A percentile compares a stretch with the other conserved stretches of the same genome.
phyloP scores from a whole-genome alignment of 176 grass and related monocot species.

The Panicum miliaceum region DNA sequence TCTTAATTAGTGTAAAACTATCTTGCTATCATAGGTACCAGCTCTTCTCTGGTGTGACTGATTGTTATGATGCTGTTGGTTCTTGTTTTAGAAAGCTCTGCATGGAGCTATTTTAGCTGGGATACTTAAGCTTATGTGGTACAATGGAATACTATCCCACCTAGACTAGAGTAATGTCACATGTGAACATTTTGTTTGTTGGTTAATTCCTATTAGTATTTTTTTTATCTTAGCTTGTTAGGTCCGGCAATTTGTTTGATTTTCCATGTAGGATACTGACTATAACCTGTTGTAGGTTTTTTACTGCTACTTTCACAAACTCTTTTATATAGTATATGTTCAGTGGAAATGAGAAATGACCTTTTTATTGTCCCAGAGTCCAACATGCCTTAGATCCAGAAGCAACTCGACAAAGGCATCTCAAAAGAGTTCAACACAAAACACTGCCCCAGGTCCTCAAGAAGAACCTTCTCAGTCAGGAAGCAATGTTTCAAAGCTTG shows the following conservation, averaged over 20 bases:
- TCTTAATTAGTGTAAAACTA: background rate
- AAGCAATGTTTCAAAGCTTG: constrained; percentile 60
- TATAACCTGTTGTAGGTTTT: constrained; percentile 8
- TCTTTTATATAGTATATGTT: background rate
- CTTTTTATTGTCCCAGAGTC: constrained; percentile 49
- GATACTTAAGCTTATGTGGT: background rate
- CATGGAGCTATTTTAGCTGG: background rate
- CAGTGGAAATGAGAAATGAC: background rate
- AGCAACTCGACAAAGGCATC: constrained; percentile 67
- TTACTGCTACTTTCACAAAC: constrained; percentile 22
- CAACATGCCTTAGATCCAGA: constrained; percentile 63
- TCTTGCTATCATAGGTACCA: background rate
- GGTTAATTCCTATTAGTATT: background rate
- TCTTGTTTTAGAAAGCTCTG: constrained; percentile 3
- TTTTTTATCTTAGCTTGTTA: background rate
- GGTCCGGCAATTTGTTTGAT: background rate
- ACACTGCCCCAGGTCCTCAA: constrained; percentile 46
- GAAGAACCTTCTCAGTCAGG: constrained; percentile 60
- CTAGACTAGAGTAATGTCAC: background rate
- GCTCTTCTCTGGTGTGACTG: background rate
- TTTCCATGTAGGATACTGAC: background rate
- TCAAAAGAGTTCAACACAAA: constrained; percentile 59
- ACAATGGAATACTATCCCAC: constrained; percentile 12
- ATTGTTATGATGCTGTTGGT: constrained; percentile 5
- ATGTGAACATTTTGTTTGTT: constrained; percentile 2